A percentile compares a stretch with the other conserved stretches of the same genome.
phyloP scores from a whole-genome alignment of 441 rosid species.

The Gossypium trilobum region DNA sequence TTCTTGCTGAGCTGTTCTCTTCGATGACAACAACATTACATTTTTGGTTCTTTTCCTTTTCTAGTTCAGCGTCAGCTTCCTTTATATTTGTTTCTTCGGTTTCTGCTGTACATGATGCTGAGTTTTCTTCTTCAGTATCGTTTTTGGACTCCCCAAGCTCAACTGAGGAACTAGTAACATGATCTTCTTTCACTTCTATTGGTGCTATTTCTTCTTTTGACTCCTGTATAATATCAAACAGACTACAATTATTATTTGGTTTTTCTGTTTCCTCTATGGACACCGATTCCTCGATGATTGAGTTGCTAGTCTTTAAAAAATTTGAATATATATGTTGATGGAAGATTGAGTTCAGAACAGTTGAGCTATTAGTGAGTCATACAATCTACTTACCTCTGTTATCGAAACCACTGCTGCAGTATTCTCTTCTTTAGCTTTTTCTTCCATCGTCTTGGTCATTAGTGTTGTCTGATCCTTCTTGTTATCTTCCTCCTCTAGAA shows the following conservation, averaged over 20 bases:
- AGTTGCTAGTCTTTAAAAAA: conserved; percentile 5
- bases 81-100: conserved; percentile 14
- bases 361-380: background rate
- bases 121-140: conserved; percentile 21
- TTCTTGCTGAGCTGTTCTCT: conserved; percentile 14
- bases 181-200: conserved; percentile 15
- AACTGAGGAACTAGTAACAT: background rate
- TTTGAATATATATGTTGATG: background rate
- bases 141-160: background rate
- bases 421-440: conserved; percentile 6
- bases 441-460: background rate
- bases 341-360: background rate
- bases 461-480: background rate
- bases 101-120: background rate
- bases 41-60: conserved; percentile 19
- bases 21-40: conserved; percentile 11
- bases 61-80: conserved; percentile 20
- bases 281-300: conserved; percentile 15
- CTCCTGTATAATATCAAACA: background rate
- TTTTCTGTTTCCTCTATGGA: background rate
- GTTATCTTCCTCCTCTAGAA: background rate
- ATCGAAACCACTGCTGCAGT: background rate
- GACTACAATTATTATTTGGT: background rate
- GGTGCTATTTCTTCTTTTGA: background rate
- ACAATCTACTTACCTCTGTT: background rate